Conservation (phyloP, 179 eudicot species). For the Amaranthus tricolor region DNA sequence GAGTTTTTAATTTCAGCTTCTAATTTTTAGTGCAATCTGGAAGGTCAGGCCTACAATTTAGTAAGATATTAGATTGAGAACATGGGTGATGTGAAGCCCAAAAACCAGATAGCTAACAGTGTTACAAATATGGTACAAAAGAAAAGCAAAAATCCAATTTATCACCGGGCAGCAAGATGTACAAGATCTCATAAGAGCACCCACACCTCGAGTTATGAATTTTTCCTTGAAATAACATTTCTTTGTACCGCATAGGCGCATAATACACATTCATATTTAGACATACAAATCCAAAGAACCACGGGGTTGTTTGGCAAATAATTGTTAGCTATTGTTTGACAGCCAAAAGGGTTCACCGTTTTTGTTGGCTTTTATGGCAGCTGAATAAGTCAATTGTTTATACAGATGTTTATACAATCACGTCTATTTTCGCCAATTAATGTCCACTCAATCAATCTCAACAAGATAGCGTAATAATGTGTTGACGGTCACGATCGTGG, state of each 20-base stretch:
- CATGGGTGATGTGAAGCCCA: neutral
- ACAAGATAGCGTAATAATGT: no score
- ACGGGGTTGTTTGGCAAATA: no score
- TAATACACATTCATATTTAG: neutral
- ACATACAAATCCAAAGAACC: neutral
- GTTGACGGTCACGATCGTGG: no score
- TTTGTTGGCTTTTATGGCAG: no score
- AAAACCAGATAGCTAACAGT: neutral
- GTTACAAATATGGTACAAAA: neutral
- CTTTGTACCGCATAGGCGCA: neutral
- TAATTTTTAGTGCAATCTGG: slow-evolving; percentile 20
- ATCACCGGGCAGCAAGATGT: neutral
- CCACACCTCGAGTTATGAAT: neutral
- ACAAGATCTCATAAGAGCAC: neutral
- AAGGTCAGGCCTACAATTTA: slow-evolving; percentile 12
- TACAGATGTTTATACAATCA: neutral
- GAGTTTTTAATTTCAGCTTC: slow-evolving; percentile 1
- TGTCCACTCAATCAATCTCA: neutral
- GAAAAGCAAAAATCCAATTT: neutral
- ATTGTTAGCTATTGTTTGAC: no score
- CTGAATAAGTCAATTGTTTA: no score
- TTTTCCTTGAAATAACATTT: neutral
- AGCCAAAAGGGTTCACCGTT: no score
- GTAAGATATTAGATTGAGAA: neutral
- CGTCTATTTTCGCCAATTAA: neutral